These are phyloP conservation scores for Aspergillus sp. DNA, from an alignment of 2,329 filamentous ascomycete genomes.

Conservation along the genomic window DNA sequence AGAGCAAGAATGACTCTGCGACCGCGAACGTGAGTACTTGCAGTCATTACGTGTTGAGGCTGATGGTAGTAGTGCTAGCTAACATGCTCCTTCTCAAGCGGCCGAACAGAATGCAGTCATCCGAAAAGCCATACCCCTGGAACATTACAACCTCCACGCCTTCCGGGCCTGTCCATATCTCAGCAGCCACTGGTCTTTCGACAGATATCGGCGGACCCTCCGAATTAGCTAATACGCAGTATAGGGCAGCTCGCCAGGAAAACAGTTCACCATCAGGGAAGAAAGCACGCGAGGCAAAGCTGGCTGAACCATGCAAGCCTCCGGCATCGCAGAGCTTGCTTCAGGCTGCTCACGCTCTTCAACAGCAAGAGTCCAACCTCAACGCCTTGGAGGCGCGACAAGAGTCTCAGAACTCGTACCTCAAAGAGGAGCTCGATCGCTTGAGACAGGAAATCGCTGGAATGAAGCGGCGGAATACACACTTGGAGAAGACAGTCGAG, in stretches of 20 bases:
- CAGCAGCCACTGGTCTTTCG: not conserved
- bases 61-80: not conserved
- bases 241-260: not conserved
- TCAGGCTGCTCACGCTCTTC: not conserved
- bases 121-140: not conserved
- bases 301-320: not conserved
- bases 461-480: too few species aligned
- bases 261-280: not conserved
- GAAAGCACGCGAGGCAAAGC: not conserved
- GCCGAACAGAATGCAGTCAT: not conserved
- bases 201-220: not conserved
- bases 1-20: not conserved
- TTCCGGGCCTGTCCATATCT: not conserved
- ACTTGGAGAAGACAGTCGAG: too few species aligned
- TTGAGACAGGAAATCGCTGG: too few species aligned
- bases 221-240: not conserved
- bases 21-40: not conserved
- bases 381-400: too few species aligned
- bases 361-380: too few species aligned
- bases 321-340: not conserved
- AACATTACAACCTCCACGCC: too few species aligned
- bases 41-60: not conserved
- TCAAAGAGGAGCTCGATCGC: too few species aligned
- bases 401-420: too few species aligned
- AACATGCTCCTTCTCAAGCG: not conserved